These are phyloP conservation scores for Grosmannia huntii DNA, from an alignment of 2,329 filamentous ascomycete species.

Conservation along the genomic window DNA sequence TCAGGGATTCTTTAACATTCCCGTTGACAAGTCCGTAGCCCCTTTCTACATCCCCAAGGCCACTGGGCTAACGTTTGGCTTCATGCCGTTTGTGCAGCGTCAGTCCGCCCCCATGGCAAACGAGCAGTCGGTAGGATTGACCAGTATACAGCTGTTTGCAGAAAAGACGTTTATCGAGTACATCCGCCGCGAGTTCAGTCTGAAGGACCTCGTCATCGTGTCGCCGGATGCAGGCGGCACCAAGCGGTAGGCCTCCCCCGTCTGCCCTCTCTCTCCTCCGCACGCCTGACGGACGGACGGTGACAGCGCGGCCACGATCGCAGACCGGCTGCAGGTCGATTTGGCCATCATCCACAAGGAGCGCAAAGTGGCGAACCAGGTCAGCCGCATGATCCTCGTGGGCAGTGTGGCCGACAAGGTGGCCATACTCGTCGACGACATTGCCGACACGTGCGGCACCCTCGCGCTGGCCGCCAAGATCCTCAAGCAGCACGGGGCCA, in stretches of 20 bases:
- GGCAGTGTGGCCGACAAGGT: constrained; percentile 82
- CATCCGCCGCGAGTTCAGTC: constrained; percentile 73
- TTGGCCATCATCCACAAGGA: constrained; percentile 97
- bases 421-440: constrained; percentile 92
- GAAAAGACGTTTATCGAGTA: constrained; percentile 84
- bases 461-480: constrained; percentile 73
- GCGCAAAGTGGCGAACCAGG: constrained; percentile 66
- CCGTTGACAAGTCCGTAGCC: constrained; percentile 25
- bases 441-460: constrained; percentile 75
- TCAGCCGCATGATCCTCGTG: constrained; percentile 74
- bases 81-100: no score
- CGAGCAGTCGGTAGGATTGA: not conserved
- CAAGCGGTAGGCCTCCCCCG: constrained; percentile 45
- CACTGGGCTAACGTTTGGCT: not conserved
- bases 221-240: constrained; percentile 88
- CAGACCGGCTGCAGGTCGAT: constrained; percentile 74
- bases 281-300: not conserved
- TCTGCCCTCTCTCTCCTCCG: not conserved
- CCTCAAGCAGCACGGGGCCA: constrained; percentile 72
- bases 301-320: constrained; percentile 40
- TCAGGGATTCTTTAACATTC: constrained; percentile 74
- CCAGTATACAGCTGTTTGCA: constrained; percentile 63
- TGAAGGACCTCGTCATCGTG: constrained; percentile 72
- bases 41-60: not conserved
- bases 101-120: no score